Evolutionary conservation across 768 basidiomycete species (phyloP).

Genomic region (Pilatotrama ljubarskyi): DNA sequence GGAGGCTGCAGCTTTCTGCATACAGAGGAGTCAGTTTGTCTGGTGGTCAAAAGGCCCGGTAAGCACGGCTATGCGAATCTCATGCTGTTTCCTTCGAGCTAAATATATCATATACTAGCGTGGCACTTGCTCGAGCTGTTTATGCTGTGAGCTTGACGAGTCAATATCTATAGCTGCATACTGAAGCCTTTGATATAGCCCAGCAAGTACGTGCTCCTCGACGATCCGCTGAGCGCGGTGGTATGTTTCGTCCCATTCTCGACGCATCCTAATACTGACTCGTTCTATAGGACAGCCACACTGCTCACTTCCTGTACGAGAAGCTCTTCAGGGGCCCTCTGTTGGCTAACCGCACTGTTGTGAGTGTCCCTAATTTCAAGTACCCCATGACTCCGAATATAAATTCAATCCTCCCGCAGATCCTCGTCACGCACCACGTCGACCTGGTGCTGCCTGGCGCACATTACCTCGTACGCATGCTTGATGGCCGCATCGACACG

Average conservation of each 20-base stretch:
- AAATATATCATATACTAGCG: conserved; percentile 48
- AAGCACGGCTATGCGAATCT: conserved; percentile 11
- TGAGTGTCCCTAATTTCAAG: conserved; percentile 33
- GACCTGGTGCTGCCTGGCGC: conserved; percentile 78
- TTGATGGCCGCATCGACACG: conserved; percentile 78
- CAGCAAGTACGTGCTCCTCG: conserved; percentile 57
- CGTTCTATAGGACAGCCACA: conserved; percentile 59
- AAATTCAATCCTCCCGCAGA: conserved; percentile 33
- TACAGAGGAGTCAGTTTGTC: conserved; percentile 70
- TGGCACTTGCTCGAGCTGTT: conserved; percentile 80
- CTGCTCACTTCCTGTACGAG: conserved; percentile 62
- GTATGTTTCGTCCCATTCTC: conserved; percentile 40
- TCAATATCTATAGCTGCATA: background rate
- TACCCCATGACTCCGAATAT: background rate
- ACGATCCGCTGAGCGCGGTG: conserved; percentile 82
- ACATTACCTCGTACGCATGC: conserved; percentile 72
- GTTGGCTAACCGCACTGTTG: conserved; percentile 65
- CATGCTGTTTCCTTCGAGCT: background rate
- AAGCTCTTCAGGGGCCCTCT: conserved; percentile 67
- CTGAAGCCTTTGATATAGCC: conserved; percentile 17
- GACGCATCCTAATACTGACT: background rate
- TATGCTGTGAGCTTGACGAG: conserved; percentile 56
- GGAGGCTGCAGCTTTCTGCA: background rate
- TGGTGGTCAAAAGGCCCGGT: conserved; percentile 84
- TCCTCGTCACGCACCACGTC: conserved; percentile 82